Base-by-base conservation (phyloP, 2,329 filamentous ascomycete species). In the Stachybotrys elegans region DNA sequence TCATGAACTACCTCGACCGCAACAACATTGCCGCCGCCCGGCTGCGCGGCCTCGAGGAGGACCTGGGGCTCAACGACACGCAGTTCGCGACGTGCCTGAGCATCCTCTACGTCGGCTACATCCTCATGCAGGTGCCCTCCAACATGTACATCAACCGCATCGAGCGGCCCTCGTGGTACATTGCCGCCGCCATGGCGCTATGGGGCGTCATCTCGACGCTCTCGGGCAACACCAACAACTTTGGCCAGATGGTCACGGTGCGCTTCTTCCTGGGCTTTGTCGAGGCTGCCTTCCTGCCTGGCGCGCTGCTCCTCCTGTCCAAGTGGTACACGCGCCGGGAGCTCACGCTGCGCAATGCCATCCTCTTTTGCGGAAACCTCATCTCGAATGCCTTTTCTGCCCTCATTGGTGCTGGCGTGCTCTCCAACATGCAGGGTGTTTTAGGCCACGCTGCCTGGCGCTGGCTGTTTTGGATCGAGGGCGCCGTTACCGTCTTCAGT, bases 21-120 rank as follows among this genome's bases (percentile, higher is more conserved):
- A 84, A 84, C 59, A 84, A 86, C 60, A 84, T 86, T 49, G 81
- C 81, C 3, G 75, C 81, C 1, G 84, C 84, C 2, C 73, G 78
- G 19, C 70, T 87, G 42, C 78, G 80, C 56, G 82, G 83, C 6
- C 67, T 88, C 17, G 76, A 84, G 45, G 68, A 70, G 8, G 83
- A 86, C 42, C 63, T 86, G 19, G 58, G 68, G 2, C 67, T 86
- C 48, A 61, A 62, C 32, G 66, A 77, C 51, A 73, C 71, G 4
- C 68, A 87, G 57, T 86, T 86, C 57, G 75, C 80, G 45, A 83
- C 80, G 4, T 80, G 78, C 45, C 65, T 83, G 37, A 75, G 70
- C 48, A 84, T 86, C 44, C 63, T 86, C 19, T 86, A 86, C 57
- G 79, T 82, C 14, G 80, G 80, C 13, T 84, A 84, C 60, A 73